Evolutionary conservation across 345 rosid genomes (phyloP), one percentile per base, ranked within the genome.

Genomic region (Balakata baccata): DNA sequence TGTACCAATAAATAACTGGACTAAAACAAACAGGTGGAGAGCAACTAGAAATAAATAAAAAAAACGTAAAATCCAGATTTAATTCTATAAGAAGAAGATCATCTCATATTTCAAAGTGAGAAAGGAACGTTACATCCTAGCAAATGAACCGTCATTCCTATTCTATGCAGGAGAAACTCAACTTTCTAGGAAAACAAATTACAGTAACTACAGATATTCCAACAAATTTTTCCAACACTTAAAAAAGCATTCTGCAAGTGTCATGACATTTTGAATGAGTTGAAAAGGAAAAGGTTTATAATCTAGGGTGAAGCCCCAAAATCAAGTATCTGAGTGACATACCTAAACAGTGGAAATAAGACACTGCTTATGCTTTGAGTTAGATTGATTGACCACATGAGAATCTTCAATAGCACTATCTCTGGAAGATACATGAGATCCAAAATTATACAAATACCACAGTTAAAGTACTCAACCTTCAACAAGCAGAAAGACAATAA

Each of bases 311-410:
- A 72, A 49, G 17, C 8, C 68, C 3, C 51, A 43, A 56, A 25
- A 53, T 16, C 67, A 50, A 43, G 53, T 8, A 37, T 14, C 12
- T 20, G 56, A 57, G 62, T 12, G 12, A 37, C 54, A 37, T 80
- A 91, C 99, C 97, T 92, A 89, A 95, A 95, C 66, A 81, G 81
- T 34, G 98, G 99, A 75, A 67, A 81, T 85, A 83, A 89, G 57
- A 90, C 90, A 63, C 99, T 92, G 70, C 93, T 87, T 74, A 87
- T 81, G 87, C 89, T 82, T 71, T 91, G 82, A 14, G 97, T 91
- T 74, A 95, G 74, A 65, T 85, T 91, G 74, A 65, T 85, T 91
- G 74, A 81, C 70, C 41, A 75, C 56, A 25, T 78, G 58, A 6
- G 82, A 62, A 62, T 85, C 90, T 84, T 86, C 86, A 9, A 14